phyloP scores from a whole-genome alignment of 495 filamentous ascomycete genomes.

The Talaromyces ruber region DNA sequence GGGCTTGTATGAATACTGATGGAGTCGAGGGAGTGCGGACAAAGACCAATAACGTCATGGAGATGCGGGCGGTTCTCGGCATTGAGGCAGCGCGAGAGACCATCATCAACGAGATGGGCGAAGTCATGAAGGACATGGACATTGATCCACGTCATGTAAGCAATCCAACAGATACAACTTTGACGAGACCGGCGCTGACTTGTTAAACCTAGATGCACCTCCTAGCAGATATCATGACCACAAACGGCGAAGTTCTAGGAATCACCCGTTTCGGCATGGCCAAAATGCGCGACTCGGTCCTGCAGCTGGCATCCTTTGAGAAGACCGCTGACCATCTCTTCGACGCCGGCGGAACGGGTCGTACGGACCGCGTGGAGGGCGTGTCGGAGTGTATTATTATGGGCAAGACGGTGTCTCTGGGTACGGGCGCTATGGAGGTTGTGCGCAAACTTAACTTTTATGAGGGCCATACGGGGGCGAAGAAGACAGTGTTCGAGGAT shows the following conservation, averaged over 20 bases:
- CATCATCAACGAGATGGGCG: slow-evolving; percentile 70
- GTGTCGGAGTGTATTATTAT: slow-evolving; percentile 98
- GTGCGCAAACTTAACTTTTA: slow-evolving; percentile 64
- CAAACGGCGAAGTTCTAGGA: slow-evolving; percentile 94
- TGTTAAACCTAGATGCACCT: slow-evolving; percentile 62
- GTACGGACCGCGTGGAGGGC: slow-evolving; percentile 80
- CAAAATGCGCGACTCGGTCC: slow-evolving; percentile 92
- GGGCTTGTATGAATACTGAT: slow-evolving; percentile 81
- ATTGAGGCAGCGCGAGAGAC: slow-evolving; percentile 89
- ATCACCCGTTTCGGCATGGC: slow-evolving; percentile 94
- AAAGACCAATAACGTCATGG: slow-evolving; percentile 81
- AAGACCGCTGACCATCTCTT: slow-evolving; percentile 98
- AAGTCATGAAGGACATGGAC: slow-evolving; percentile 84
- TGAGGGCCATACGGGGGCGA: slow-evolving; percentile 51
- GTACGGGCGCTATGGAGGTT: slow-evolving; percentile 87
- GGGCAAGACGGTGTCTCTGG: slow-evolving; percentile 84
- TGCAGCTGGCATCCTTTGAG: slow-evolving; percentile 95
- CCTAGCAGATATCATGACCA: slow-evolving; percentile 98
- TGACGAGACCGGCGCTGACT: background rate
- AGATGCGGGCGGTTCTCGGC: slow-evolving; percentile 83
- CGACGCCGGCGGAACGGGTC: slow-evolving; percentile 84
- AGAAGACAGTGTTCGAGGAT: slow-evolving; percentile 71
- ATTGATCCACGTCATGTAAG: slow-evolving; percentile 82
- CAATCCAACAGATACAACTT: background rate
- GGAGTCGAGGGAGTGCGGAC: slow-evolving; percentile 71